Base-by-base conservation (phyloP, 2,329 filamentous ascomycete genomes). In the Scopulariopsis brevicaulis region DNA sequence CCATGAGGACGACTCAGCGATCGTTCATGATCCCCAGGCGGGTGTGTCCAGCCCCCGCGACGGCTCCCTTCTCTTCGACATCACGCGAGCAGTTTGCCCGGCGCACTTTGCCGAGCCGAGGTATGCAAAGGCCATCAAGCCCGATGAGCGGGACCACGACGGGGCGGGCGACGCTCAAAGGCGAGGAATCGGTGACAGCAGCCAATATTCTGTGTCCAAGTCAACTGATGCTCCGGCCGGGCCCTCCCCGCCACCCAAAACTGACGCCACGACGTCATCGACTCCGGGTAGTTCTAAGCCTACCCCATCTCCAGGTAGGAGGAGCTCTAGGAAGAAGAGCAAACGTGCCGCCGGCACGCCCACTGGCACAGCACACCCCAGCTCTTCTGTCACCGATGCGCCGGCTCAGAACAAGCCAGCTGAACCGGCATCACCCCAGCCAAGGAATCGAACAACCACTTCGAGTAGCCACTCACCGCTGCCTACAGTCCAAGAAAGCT, bases 401-500 rank as follows among this genome's bases (percentile, higher is more conserved):
- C 6, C 22, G 4, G 46, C 22, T 12, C 43, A 56, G 25, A 28
- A n/a, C 24, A 56, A 56, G 28, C 4, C 28, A 37, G n/a, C 48
- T 28, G 55, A 57, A 10, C 35, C 24, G 7, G 24, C 34, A 6
- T 15, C n/a, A 63, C 10, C 60, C 64, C 22, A 70, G 67, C 58
- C 70, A 67, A 66, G 69, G 69, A 60, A 73, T 71, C 74, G 63
- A 65, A 75, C 70, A 25, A 59, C 70, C 54, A 63, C 71, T 28
- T 50, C 46, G 20, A 50, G 46, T 50, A 50, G 46, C 46, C 46
- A 50, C 8, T 50, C 46, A 14, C 20, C 46, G 8, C 46, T 84
- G 1, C 92, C 93, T 2, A 91, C 92, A 0, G 94, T 95, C 1
- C 94, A 99, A 70, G 94, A 99, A 69, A 94, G 89, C 1, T 97